A percentile compares a stretch with the other conserved stretches of the same genome.
Evolutionary conservation across 108 stramenopile species (phyloP).

Genomic region (Nitzschia sp.): DNA sequence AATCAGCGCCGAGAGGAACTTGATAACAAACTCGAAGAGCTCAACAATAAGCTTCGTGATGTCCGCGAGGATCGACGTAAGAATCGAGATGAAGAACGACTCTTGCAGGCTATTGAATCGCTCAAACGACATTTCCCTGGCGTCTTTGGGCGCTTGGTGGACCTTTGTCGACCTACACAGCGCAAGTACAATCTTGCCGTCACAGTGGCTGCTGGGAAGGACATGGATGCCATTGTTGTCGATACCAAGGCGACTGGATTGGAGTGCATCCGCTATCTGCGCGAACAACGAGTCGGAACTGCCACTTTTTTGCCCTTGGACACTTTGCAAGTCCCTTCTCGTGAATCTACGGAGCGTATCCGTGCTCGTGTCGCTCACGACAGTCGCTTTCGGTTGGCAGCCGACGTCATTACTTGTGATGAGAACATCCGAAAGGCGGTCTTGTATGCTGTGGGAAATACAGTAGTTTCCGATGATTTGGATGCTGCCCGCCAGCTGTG

Average conservation of each 20-base stretch:
- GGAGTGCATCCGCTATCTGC: constrained; percentile 94
- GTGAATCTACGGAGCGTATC: constrained; percentile 82
- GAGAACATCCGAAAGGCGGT: constrained; percentile 83
- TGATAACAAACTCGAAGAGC: constrained; percentile 81
- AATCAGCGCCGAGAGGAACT: constrained; percentile 70
- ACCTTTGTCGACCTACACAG: constrained; percentile 94
- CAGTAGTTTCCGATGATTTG: constrained; percentile 93
- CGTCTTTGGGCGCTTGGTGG: constrained; percentile 92
- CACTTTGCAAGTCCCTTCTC: constrained; percentile 70
- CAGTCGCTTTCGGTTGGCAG: constrained; percentile 77
- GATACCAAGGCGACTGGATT: constrained; percentile 89
- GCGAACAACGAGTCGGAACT: constrained; percentile 90
- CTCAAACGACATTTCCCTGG: constrained; percentile 91
- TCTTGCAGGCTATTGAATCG: constrained; percentile 70
- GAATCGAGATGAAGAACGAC: constrained; percentile 84
- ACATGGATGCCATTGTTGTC: constrained; percentile 98
- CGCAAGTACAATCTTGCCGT: constrained; percentile 91
- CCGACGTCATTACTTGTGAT: constrained; percentile 90
- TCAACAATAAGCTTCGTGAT: constrained; percentile 78
- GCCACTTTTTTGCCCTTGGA: constrained; percentile 97
- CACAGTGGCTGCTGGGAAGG: constrained; percentile 95
- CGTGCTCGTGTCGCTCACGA: constrained; percentile 82
- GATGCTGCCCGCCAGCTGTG: constrained; percentile 90
- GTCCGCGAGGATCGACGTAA: constrained; percentile 81
- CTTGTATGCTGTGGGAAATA: constrained; percentile 92